Conservation (phyloP, 176 grass and related monocot species). For the Thalia dealbata region DNA sequence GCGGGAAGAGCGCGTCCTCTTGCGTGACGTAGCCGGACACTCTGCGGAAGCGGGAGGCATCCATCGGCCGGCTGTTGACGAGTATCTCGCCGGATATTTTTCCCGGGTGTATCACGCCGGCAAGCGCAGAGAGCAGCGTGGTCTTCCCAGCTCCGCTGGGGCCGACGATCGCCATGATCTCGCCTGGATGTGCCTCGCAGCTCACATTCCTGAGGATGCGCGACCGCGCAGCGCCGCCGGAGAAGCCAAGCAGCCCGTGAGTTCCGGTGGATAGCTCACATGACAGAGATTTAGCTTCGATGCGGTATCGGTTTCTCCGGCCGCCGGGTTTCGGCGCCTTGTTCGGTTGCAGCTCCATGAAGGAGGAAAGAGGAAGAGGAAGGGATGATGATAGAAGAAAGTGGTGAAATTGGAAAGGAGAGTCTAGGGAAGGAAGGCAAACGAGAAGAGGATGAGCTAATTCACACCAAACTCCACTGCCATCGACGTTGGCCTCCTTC, state of each 20-base stretch:
- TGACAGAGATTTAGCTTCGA: slow-evolving; percentile 56
- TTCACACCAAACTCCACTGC: background rate
- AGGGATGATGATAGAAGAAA: background rate
- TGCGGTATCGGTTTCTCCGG: slow-evolving; percentile 37
- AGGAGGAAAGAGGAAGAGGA: slow-evolving; percentile 4
- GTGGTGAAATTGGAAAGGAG: background rate
- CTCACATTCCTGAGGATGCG: slow-evolving; percentile 21
- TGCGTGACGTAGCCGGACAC: slow-evolving; percentile 80
- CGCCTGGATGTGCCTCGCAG: slow-evolving; percentile 52
- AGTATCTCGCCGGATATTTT: slow-evolving; percentile 41
- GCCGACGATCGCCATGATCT: slow-evolving; percentile 73
- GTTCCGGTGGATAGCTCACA: slow-evolving; percentile 30
- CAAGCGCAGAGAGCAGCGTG: slow-evolving; percentile 77
- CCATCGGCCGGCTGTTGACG: slow-evolving; percentile 54
- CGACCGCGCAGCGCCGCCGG: background rate
- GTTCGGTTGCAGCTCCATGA: slow-evolving; percentile 31
- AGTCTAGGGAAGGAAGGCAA: background rate
- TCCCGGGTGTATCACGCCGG: slow-evolving; percentile 46
- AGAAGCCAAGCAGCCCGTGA: background rate
- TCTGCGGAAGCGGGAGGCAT: slow-evolving; percentile 56
- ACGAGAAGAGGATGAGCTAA: background rate
- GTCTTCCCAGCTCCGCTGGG: slow-evolving; percentile 91
- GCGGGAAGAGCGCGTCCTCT: slow-evolving; percentile 71
- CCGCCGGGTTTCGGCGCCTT: slow-evolving; percentile 7
- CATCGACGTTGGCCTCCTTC: background rate